These are phyloP conservation scores for Aaosphaeria pasadenensis DNA, from an alignment of 2,329 filamentous ascomycete genomes.

Conservation along the genomic window DNA sequence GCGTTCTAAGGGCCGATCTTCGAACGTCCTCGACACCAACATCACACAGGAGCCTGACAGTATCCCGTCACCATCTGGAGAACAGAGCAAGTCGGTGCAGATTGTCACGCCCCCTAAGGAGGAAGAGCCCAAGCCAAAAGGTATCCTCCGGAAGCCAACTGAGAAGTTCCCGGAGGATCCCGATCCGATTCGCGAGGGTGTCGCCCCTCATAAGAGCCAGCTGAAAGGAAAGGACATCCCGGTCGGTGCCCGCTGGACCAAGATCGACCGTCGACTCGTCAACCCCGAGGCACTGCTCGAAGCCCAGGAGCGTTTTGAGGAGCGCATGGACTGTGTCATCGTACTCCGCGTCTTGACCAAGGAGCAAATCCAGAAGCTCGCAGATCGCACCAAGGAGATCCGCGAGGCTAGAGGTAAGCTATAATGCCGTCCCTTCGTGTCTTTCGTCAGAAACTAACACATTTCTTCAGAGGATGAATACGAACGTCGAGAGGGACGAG, in stretches of 20 bases:
- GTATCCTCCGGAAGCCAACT: slow-evolving; percentile 82
- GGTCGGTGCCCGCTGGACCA: slow-evolving; percentile 83
- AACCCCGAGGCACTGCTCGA: slow-evolving; percentile 83
- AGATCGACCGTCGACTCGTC: slow-evolving; percentile 82
- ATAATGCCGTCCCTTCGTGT: too few species aligned
- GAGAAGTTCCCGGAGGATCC: slow-evolving; percentile 83
- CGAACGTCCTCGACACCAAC: slow-evolving; percentile 23
- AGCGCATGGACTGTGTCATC: slow-evolving; percentile 90
- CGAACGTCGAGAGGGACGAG: slow-evolving; percentile 20
- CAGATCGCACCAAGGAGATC: slow-evolving; percentile 75
- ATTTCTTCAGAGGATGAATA: slow-evolving; percentile 26
- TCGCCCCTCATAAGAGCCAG: slow-evolving; percentile 88
- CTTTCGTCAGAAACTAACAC: too few species aligned
- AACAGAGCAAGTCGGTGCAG: slow-evolving; percentile 39
- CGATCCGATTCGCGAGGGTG: slow-evolving; percentile 80
- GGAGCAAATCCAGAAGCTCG: slow-evolving; percentile 87
- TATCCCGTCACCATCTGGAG: slow-evolving; percentile 14
- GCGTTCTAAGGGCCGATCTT: slow-evolving; percentile 27
- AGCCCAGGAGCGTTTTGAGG: slow-evolving; percentile 88
- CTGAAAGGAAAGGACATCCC: slow-evolving; percentile 67
- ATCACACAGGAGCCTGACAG: slow-evolving; percentile 34
- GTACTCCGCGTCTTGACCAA: slow-evolving; percentile 82
- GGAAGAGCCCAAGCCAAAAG: slow-evolving; percentile 66
- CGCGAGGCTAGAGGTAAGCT: slow-evolving; percentile 49
- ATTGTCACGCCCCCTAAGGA: slow-evolving; percentile 72